phyloP scores from a whole-genome alignment of 768 basidiomycete genomes.

The Hortiboletus campestris region DNA sequence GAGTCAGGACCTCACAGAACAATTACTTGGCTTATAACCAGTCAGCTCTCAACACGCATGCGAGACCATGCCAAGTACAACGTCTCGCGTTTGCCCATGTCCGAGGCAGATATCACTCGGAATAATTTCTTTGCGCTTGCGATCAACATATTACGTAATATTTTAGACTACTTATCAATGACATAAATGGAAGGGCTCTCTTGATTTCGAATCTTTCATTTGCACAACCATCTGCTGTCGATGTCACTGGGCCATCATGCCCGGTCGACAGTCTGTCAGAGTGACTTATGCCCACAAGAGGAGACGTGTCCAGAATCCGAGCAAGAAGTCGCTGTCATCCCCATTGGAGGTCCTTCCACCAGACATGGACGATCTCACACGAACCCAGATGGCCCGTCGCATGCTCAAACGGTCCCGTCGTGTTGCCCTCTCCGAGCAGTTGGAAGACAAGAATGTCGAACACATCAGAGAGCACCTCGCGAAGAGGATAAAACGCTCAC shows the following conservation, averaged over 20 bases:
- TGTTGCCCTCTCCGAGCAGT: constrained; percentile 23
- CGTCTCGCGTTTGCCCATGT: no score
- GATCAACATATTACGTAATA: constrained; percentile 8
- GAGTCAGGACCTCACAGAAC: background rate
- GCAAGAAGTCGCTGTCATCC: constrained; percentile 20
- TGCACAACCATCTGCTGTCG: background rate
- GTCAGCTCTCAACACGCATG: no score
- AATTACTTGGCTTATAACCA: no score
- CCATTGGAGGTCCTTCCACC: constrained; percentile 29
- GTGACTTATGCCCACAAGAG: constrained; percentile 35
- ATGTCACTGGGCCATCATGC: constrained; percentile 6
- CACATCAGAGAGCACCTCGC: constrained; percentile 21
- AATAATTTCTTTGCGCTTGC: no score
- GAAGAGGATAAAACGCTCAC: constrained; percentile 35
- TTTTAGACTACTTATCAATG: background rate
- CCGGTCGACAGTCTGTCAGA: constrained; percentile 16
- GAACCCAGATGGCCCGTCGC: constrained; percentile 41
- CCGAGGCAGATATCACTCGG: no score
- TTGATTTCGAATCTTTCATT: background rate
- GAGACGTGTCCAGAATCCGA: constrained; percentile 15
- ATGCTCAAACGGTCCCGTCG: constrained; percentile 50
- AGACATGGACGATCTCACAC: constrained; percentile 33
- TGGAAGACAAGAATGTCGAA: constrained; percentile 21
- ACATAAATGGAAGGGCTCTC: background rate
- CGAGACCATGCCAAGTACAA: no score